Base-by-base conservation (phyloP, 2,329 filamentous ascomycete genomes). In the Neofusicoccum sp. region DNA sequence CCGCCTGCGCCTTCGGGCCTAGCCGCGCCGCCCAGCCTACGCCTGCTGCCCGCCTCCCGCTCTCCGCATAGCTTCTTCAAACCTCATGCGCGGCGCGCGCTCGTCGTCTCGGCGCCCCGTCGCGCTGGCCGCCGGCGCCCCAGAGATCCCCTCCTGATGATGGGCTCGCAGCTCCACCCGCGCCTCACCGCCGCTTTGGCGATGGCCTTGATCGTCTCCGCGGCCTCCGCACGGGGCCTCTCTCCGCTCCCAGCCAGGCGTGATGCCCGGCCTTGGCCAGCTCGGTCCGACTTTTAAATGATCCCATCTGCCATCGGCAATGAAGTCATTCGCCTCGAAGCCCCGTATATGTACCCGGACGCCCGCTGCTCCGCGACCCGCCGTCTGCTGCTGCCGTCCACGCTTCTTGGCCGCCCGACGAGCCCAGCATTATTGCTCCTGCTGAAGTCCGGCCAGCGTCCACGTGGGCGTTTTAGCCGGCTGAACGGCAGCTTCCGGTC, bases 41-140 rank as follows among this genome's bases (percentile, higher is more conserved):
- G 20, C 20, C 20, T 20, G 20, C 51, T 43, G 36, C 9, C 36
- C 9, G 36, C 8, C 51, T 56, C 28, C 38, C 51, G 4, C 43
- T 33, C 51, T 56, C 51, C 51, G 51, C 51, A 43, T 33, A 56
- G 51, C 51, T 56, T 56, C 51, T 56, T 56, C 51, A 12, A 24
- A 43, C 51, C 38, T 56, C 51, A 56, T 11, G 24, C 36, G 28
- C 2, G 1, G 2, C 33, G n/a, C 48, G 31, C 34, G 20, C 4
- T n/a, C 24, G 2, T 51, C 47, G 28, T 41, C 36, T 7, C 28
- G 26, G 12, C 14, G n/a, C n/a, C n/a, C n/a, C n/a, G n/a, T n/a
- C n/a, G n/a, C n/a, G n/a, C n/a, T n/a, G n/a, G n/a, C n/a, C n/a
- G 36, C 38, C 33, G 51, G 36, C 51, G 36, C 31, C 20, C 40